phyloP scores from a whole-genome alignment of 169 alveolate species.

The Eimeria tenella region DNA sequence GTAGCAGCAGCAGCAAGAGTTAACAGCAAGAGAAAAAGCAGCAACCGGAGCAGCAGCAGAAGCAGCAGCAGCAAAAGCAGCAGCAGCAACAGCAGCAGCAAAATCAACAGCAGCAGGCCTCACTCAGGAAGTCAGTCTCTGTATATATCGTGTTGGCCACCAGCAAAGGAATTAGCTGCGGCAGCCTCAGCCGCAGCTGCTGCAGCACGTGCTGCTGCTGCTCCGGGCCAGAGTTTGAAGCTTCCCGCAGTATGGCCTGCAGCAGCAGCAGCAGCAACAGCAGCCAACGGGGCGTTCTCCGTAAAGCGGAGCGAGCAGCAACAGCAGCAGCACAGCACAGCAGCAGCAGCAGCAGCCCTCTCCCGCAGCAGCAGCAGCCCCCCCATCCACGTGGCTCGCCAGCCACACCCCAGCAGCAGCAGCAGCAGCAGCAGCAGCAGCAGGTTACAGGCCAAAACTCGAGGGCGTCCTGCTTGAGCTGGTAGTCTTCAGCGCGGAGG shows the following conservation, averaged over 20 bases:
- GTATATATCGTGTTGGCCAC: background rate
- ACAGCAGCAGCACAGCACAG: too few relatives aligned
- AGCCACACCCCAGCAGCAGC: too few relatives aligned
- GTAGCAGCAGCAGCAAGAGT: conserved; percentile 74
- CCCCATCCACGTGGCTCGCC: too few relatives aligned
- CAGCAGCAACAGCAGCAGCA: background rate
- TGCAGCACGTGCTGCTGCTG: conserved; percentile 1
- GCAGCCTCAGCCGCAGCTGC: background rate
- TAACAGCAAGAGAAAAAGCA: conserved; percentile 29
- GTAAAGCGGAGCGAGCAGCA: conserved; percentile 81
- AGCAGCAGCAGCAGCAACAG: background rate
- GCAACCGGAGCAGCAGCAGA: background rate
- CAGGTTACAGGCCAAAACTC: conserved; percentile 87
- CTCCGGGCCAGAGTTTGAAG: background rate
- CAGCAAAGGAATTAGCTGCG: background rate
- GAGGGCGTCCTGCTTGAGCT: conserved; percentile 89
- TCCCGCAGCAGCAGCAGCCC: too few relatives aligned
- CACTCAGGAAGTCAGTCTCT: background rate
- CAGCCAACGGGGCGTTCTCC: conserved; percentile 47
- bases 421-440: conserved; percentile 6
- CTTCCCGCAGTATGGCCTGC: background rate
- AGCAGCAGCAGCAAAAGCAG: background rate
- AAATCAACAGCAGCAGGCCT: background rate
- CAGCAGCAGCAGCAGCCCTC: too few relatives aligned
- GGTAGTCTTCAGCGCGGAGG: conserved; percentile 84